Percentiles rank a stretch among this genome's conserved stretches.
These are phyloP conservation scores for Trichosporon sp. DNA, from an alignment of 1,284 basidiomycete species.

Conservation along the genomic window DNA sequence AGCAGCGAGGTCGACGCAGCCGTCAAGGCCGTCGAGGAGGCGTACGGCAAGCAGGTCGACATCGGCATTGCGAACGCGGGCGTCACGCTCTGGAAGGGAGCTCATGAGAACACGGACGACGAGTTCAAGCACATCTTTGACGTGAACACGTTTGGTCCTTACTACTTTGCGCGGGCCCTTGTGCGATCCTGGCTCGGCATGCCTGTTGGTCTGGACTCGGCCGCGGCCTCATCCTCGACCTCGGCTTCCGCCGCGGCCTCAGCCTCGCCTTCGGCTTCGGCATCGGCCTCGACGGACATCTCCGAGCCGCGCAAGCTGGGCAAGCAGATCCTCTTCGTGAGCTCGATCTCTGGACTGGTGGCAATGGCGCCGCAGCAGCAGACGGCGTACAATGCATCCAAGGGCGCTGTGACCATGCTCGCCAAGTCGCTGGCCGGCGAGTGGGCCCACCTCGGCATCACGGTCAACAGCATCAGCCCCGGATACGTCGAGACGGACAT, in stretches of 20 bases:
- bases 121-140: conserved; percentile 36
- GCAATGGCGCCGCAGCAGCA: conserved; percentile 46
- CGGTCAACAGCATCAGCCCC: conserved; percentile 46
- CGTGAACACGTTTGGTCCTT: conserved; percentile 42
- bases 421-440: conserved; percentile 45
- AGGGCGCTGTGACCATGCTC: conserved; percentile 44
- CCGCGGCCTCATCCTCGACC: too few species aligned
- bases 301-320: conserved; percentile 19
- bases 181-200: conserved; percentile 38
- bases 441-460: conserved; percentile 44
- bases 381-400: conserved; percentile 45
- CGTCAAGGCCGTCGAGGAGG: conserved; percentile 3
- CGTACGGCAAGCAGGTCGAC: conserved; percentile 9
- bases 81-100: conserved; percentile 39
- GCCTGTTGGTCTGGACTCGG: conserved; percentile 8
- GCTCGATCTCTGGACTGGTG: conserved; percentile 43
- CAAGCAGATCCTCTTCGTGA: conserved; percentile 47
- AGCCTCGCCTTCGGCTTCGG: not conserved
- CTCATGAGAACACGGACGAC: conserved; percentile 39
- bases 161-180: conserved; percentile 41
- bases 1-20: conserved; percentile 29
- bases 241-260: too few species aligned
- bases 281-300: not conserved
- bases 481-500: conserved; percentile 48
- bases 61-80: conserved; percentile 36